These are phyloP conservation scores for Cardamine chenopodiifolia DNA, from an alignment of 345 rosid species.

Conservation along the genomic window DNA sequence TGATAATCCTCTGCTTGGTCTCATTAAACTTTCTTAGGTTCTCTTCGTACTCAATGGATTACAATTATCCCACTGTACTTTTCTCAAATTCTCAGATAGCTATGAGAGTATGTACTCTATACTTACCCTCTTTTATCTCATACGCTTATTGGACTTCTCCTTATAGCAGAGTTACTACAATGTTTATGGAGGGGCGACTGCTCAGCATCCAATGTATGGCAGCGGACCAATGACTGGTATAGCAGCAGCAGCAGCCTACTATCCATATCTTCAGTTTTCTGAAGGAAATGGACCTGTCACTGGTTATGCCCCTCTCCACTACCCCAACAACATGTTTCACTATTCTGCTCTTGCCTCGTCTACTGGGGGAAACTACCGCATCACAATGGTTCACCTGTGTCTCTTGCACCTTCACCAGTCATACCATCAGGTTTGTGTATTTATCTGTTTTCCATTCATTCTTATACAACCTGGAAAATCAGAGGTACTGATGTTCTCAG, in stretches of 20 bases:
- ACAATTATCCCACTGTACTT: constrained; percentile 81
- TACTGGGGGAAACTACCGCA: constrained; percentile 60
- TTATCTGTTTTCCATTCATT: background rate
- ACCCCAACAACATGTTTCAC: constrained; percentile 74
- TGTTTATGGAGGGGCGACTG: constrained; percentile 77
- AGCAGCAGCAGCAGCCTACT: constrained; percentile 65
- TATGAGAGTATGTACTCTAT: constrained; percentile 1
- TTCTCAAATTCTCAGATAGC: constrained; percentile 1
- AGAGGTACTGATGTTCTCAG: constrained; percentile 66
- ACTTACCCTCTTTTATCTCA: background rate
- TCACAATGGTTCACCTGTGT: constrained; percentile 73
- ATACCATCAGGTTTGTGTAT: constrained; percentile 70
- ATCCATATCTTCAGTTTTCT: constrained; percentile 82
- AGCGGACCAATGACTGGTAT: constrained; percentile 66
- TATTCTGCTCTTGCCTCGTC: constrained; percentile 65
- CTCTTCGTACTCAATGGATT: constrained; percentile 86
- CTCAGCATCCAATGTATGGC: constrained; percentile 79
- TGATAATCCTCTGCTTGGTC: constrained; percentile 31
- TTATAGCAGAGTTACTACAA: constrained; percentile 72
- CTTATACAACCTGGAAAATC: constrained; percentile 7
- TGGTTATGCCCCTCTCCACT: constrained; percentile 68
- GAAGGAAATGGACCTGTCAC: constrained; percentile 69
- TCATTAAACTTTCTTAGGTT: constrained; percentile 54
- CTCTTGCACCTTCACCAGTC: constrained; percentile 79
- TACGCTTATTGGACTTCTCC: background rate